Evolutionary conservation across 1,284 basidiomycete genomes (phyloP).

Genomic region (Volvariella volvacea): DNA sequence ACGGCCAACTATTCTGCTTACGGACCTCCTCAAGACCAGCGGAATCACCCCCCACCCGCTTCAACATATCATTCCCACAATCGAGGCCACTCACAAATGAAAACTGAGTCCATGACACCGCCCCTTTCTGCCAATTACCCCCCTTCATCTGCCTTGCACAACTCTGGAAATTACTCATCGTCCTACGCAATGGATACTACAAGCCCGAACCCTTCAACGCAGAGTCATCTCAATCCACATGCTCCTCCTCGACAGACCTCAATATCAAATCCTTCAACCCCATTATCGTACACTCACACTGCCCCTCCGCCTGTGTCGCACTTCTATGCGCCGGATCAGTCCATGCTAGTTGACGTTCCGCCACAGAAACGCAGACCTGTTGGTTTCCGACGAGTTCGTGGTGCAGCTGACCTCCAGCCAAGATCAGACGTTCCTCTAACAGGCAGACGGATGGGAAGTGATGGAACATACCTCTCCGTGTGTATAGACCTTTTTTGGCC

Average conservation of each 20-base stretch:
- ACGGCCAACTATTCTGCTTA: slow-evolving; percentile 43
- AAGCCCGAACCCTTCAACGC: slow-evolving; percentile 51
- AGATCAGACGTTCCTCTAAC: slow-evolving; percentile 50
- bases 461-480: slow-evolving; percentile 61
- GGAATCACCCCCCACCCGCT: slow-evolving; percentile 24
- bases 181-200: slow-evolving; percentile 53
- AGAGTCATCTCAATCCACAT: slow-evolving; percentile 39
- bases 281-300: slow-evolving; percentile 55
- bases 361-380: slow-evolving; percentile 60
- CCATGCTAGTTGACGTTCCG: slow-evolving; percentile 66
- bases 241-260: slow-evolving; percentile 40
- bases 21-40: slow-evolving; percentile 41
- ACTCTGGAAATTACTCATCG: slow-evolving; percentile 15
- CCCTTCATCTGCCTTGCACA: slow-evolving; percentile 24
- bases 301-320: slow-evolving; percentile 40
- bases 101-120: slow-evolving; percentile 46
- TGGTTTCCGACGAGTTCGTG: slow-evolving; percentile 67
- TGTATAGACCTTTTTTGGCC: slow-evolving; percentile 15
- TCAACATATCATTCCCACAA: slow-evolving; percentile 53
- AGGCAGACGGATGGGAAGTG: slow-evolving; percentile 61
- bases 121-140: slow-evolving; percentile 44
- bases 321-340: slow-evolving; percentile 55
- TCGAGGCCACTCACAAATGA: slow-evolving; percentile 53
- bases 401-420: slow-evolving; percentile 64
- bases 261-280: slow-evolving; percentile 59